Base-by-base conservation (phyloP, 176 grass and related monocot species). In the Alloteropsis semialata region DNA sequence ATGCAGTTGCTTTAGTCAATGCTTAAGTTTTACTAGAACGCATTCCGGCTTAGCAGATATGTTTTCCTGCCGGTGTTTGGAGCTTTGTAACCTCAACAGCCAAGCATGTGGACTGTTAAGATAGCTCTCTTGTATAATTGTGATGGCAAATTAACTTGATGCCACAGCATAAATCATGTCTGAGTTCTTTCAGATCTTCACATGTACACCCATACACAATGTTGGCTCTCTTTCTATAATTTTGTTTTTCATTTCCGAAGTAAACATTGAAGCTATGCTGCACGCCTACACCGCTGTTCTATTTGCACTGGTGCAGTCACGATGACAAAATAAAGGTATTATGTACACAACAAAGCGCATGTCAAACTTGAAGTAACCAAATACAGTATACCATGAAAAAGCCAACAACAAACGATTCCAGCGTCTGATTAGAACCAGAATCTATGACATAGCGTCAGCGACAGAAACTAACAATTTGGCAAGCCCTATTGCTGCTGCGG, bases 161-260 rank as follows among this genome's bases (percentile, higher is more conserved):
- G 29, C 2, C 10, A 28, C 25, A 33, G n/a, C 61, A 62, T 75
- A 75, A 44, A 70, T 77, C 11, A 5, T 55, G 51, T n/a, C 8
- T 1, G 11, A 3, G 3, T 1, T 49, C 4, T 49, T 17, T 49
- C 39, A 9, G 6, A 8, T 59, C 29, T 79, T 57, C 55, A 25
- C 11, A 55, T 72, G 55, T 65, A 38, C 10, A 38, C 10, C 15
- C 18, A 5, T 53, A 50, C 43, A 57, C 2, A 55, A 6, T 6
- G 8, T 29, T 65, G 1, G 36, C 29, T 65, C 80, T 73, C 25
- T 48, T 2, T 29, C 6, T 45, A 9, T 36, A 68, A 68, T 69
- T 70, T 58, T 77, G 72, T 33, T 68, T 4, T 84, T 74, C 21
- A 38, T 55, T 70, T 62, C 41, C 48, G 34, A 43, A 71, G 42